Evolutionary conservation across 208 protist species (phyloP), one percentile per base, ranked within the genome.

Genomic region (Lotmaria passim): DNA sequence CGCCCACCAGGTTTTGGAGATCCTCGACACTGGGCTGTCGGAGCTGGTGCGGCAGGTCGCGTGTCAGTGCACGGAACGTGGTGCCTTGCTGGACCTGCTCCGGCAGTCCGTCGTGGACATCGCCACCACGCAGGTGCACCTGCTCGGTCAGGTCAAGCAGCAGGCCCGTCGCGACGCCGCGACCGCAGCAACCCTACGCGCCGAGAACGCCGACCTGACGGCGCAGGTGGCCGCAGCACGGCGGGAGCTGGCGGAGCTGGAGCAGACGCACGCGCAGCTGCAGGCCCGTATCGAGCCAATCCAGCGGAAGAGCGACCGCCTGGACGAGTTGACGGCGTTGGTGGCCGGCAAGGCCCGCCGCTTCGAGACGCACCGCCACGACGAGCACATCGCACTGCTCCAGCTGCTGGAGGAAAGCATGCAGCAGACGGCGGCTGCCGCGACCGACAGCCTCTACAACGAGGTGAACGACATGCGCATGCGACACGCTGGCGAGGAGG

Each of bases 1-100:
- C 8, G 85, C 80, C 23, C 60, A 65, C 12, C 50, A 87, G 19
- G 78, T 95, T 12, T 65, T 95, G 33, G 60, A 82, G 15, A 78
- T 93, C 21, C 51, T 94, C 0, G 83, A 96, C 80, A 69, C 76
- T n/a, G 92, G 89, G 19, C 70, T 96, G 11, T 72, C 81, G 24
- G 92, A 96, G 72, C 28, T 96, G 41, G 87, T 90, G 43, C 85
- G 89, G 14, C 92, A 96, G 67, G 51, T 89, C 0, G 38, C 78
- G 28, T 58, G 78, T 46, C 47, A 74, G 33, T 96, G 92, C 59
- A 78, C 81, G 14, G 89, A 96, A 78, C 87, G 89, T 34, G 92
- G 88, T 28, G 92, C 88, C 2, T 59, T 96, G 28, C 81, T 96
- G 6, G 89, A 96, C 65, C 47, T 76, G 3, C 73, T 96, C 11